These are phyloP conservation scores for Claviceps humidiphila DNA, from an alignment of 2,329 filamentous ascomycete genomes.

Conservation along the genomic window DNA sequence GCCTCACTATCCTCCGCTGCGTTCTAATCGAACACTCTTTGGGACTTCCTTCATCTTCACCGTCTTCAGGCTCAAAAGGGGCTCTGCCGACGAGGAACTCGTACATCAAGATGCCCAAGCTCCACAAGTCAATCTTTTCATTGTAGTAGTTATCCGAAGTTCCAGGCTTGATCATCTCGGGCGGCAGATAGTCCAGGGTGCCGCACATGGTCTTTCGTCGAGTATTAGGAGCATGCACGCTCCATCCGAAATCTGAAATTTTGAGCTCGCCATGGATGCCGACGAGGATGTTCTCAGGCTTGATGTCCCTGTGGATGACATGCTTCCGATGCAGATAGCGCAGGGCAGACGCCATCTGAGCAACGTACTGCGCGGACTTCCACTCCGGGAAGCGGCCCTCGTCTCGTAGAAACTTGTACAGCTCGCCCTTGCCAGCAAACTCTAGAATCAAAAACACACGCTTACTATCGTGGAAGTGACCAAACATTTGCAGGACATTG, in stretches of 20 bases:
- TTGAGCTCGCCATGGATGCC: constrained; percentile 97
- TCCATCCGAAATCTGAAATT: constrained; percentile 97
- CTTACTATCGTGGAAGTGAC: constrained; percentile 60
- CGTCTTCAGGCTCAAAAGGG: constrained; percentile 65
- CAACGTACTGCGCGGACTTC: constrained; percentile 58
- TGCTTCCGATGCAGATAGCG: constrained; percentile 19
- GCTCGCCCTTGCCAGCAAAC: constrained; percentile 50
- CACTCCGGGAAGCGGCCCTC: constrained; percentile 54
- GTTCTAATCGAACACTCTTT: constrained; percentile 51
- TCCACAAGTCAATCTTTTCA: constrained; percentile 96
- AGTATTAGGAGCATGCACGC: constrained; percentile 92
- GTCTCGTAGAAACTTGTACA: constrained; percentile 58
- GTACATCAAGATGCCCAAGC: constrained; percentile 84
- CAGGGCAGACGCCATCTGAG: constrained; percentile 47
- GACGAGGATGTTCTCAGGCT: constrained; percentile 23
- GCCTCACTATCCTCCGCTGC: constrained; percentile 72
- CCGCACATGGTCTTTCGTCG: constrained; percentile 91
- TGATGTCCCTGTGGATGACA: constrained; percentile 21
- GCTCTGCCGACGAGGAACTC: constrained; percentile 95
- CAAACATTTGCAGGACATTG: constrained; percentile 49
- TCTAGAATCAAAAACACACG: constrained; percentile 61
- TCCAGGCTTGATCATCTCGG: constrained; percentile 87
- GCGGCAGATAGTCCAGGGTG: constrained; percentile 91
- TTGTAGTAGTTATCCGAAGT: constrained; percentile 77
- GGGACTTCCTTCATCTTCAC: too few relatives aligned